Conservation (phyloP, 345 rosid species). For the Murraya paniculata region DNA sequence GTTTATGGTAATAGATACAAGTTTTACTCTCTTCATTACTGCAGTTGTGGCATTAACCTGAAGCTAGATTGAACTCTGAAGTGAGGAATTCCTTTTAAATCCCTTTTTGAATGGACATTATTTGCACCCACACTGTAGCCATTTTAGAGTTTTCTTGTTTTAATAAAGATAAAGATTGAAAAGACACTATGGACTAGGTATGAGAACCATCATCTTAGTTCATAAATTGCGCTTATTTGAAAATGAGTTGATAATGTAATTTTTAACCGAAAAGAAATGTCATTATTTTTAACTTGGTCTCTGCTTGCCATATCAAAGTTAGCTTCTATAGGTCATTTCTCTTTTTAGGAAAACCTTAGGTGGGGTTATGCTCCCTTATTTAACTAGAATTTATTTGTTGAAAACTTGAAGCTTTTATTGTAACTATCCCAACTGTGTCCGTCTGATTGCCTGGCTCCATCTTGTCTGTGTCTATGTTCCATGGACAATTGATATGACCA, state of each 20-base stretch:
- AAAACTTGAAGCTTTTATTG: background rate
- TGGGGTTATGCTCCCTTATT: background rate
- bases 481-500: background rate
- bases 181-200: background rate
- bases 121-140: background rate
- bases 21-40: background rate
- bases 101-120: background rate
- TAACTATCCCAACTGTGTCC: background rate
- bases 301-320: background rate
- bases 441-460: background rate
- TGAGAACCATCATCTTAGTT: background rate
- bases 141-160: background rate
- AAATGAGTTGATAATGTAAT: background rate
- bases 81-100: background rate
- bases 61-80: background rate
- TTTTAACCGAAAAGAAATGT: background rate
- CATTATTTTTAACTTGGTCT: background rate
- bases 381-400: background rate
- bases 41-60: background rate
- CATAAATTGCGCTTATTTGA: background rate
- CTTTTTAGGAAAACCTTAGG: background rate
- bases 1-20: background rate
- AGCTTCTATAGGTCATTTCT: background rate
- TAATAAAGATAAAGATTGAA: background rate
- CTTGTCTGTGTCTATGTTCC: background rate